phyloP scores from a whole-genome alignment of 176 grass and related monocot species.

The Carex kokanica region DNA sequence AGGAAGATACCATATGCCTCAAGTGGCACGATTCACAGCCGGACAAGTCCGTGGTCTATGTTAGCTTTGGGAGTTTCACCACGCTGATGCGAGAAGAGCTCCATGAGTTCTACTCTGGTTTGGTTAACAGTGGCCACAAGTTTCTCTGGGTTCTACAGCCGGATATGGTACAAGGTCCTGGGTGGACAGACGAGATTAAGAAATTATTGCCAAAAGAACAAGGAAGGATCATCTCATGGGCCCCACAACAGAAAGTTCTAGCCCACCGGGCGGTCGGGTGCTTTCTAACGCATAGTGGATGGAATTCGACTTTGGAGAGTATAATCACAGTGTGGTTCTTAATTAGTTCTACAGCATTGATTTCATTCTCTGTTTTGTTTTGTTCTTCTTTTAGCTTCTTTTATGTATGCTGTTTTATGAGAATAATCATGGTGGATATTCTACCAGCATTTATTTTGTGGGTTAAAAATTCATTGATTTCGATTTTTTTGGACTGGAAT shows the following conservation, averaged over 20 bases:
- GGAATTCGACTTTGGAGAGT: constrained; percentile 62
- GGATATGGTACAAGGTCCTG: constrained; percentile 15
- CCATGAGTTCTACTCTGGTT: constrained; percentile 36
- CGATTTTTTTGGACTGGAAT: background rate
- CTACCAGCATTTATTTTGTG: background rate
- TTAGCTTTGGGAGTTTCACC: constrained; percentile 50
- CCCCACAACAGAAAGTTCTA: constrained; percentile 56
- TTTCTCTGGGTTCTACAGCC: constrained; percentile 59
- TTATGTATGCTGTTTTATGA: background rate
- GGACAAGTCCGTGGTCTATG: constrained; percentile 46
- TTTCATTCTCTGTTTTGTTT: background rate
- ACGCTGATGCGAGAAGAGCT: constrained; percentile 28
- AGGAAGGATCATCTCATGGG: constrained; percentile 45
- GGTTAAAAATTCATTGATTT: background rate
- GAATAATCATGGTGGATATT: background rate
- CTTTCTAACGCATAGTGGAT: constrained; percentile 62
- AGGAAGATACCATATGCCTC: constrained; percentile 32
- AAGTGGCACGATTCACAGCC: constrained; percentile 47
- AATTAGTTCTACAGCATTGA: background rate
- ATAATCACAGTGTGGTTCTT: constrained; percentile 5
- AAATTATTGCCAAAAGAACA: background rate
- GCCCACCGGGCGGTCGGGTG: constrained; percentile 41
- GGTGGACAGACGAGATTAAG: background rate
- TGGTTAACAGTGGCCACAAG: constrained; percentile 29
- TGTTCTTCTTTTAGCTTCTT: background rate